Evolutionary conservation across 345 rosid genomes (phyloP).

Genomic region (Syzygium grande): DNA sequence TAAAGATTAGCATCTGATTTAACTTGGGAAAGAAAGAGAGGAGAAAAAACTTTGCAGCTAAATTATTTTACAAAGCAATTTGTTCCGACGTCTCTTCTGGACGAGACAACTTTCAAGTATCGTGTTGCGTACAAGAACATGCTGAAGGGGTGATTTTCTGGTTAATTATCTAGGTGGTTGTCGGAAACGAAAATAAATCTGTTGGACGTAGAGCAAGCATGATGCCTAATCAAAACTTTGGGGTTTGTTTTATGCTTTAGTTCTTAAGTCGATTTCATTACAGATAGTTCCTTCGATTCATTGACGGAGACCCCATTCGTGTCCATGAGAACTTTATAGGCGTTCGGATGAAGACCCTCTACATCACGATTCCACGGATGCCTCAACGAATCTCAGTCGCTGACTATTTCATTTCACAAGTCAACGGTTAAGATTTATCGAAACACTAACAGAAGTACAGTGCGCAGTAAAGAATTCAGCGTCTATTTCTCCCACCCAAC

Average conservation of each 20-base stretch:
- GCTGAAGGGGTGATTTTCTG: background rate
- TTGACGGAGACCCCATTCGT: background rate
- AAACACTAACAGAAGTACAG: accelerated
- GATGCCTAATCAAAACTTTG: background rate
- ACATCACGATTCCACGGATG: accelerated
- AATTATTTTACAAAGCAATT: background rate
- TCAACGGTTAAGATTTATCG: background rate
- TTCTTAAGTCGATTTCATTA: background rate
- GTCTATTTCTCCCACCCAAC: background rate
- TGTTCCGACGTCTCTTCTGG: background rate
- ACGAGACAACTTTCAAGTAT: background rate
- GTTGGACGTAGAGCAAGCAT: background rate
- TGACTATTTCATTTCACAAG: background rate
- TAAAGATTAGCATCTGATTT: background rate
- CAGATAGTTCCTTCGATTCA: background rate
- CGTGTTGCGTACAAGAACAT: background rate
- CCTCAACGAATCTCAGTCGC: background rate
- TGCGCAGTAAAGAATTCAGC: accelerated
- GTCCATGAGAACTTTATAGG: background rate
- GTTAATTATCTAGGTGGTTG: background rate
- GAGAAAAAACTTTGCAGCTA: background rate
- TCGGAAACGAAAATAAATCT: background rate
- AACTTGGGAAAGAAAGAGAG: background rate
- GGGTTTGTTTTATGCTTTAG: background rate
- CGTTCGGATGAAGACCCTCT: background rate